Conservation (phyloP, 73 alveolate species). For the Loxodes magnus region DNA sequence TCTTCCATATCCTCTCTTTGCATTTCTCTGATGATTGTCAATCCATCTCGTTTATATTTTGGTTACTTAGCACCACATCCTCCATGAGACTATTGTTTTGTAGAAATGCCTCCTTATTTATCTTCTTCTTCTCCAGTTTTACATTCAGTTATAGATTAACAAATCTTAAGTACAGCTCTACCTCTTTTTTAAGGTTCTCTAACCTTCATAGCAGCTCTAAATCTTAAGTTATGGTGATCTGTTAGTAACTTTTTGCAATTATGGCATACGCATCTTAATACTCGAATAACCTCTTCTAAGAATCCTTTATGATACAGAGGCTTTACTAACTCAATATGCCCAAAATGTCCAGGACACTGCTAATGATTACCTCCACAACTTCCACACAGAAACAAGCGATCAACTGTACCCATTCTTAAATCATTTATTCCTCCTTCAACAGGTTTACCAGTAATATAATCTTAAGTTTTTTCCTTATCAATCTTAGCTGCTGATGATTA, state of each 20-base stretch:
- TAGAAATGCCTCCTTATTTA: conserved; percentile 26
- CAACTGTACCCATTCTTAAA: conserved; percentile 86
- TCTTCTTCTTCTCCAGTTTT: conserved; percentile 15
- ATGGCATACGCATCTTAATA: conserved; percentile 56
- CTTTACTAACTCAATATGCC: conserved; percentile 70
- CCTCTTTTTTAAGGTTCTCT: conserved; percentile 62
- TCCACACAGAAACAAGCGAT: conserved; percentile 46
- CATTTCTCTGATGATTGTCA: conserved; percentile 34
- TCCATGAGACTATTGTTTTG: conserved; percentile 7
- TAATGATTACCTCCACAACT: conserved; percentile 70
- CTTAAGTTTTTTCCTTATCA: conserved; percentile 41
- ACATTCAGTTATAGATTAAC: conserved; percentile 53
- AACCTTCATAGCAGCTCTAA: conserved; percentile 29
- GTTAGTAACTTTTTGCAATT: conserved; percentile 20
- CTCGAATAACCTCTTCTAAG: conserved; percentile 53
- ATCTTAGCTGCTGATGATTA: conserved; percentile 44
- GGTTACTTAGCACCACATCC: conserved; percentile 83
- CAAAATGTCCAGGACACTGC: conserved; percentile 96
- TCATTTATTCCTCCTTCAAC: conserved; percentile 67
- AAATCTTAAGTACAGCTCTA: conserved; percentile 37
- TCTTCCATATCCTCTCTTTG: conserved; percentile 27
- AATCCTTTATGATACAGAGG: conserved; percentile 85
- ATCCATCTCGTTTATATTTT: conserved; percentile 31
- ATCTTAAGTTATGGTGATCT: conserved; percentile 30
- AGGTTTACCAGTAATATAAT: conserved; percentile 64